phyloP scores from a whole-genome alignment of 2,329 filamentous ascomycete genomes.

The Talaromyces sp. region DNA sequence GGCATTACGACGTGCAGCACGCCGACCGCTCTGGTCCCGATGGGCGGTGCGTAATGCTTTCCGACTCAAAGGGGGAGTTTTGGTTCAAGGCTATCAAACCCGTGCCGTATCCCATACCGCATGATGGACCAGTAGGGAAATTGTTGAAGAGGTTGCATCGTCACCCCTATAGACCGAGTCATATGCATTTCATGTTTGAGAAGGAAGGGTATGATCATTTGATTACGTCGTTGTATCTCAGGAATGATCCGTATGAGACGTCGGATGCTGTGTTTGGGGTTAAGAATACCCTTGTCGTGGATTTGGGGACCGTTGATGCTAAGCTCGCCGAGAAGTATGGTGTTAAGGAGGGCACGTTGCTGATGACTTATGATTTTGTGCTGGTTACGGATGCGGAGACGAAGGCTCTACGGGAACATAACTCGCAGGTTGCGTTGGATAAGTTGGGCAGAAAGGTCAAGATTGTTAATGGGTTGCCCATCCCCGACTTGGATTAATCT shows the following conservation, averaged over 20 bases:
- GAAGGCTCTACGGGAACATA: constrained; percentile 61
- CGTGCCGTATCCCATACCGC: constrained; percentile 80
- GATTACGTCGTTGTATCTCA: constrained; percentile 79
- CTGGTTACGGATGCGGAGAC: constrained; percentile 71
- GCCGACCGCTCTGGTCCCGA: constrained; percentile 62
- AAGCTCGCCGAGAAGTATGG: constrained; percentile 61
- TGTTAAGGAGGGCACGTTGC: constrained; percentile 61
- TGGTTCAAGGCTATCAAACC: constrained; percentile 85
- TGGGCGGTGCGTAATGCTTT: constrained; percentile 69
- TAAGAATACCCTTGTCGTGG: constrained; percentile 74
- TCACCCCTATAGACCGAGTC: constrained; percentile 74
- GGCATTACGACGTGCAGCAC: constrained; percentile 80
- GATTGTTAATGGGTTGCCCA: constrained; percentile 72
- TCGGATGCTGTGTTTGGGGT: constrained; percentile 85
- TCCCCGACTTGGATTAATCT: constrained; percentile 63
- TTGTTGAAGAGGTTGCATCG: constrained; percentile 64
- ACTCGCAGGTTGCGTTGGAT: constrained; percentile 66
- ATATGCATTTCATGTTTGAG: constrained; percentile 81
- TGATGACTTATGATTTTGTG: constrained; percentile 74
- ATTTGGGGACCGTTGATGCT: constrained; percentile 51
- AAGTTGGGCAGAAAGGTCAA: constrained; percentile 67
- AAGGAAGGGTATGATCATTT: constrained; percentile 75
- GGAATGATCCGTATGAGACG: constrained; percentile 76
- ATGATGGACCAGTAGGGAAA: constrained; percentile 79
- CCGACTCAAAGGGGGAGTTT: constrained; percentile 70